Evolutionary conservation across 208 protist genomes (phyloP), one percentile per base, ranked within the genome.

Genomic region (Leishmania major): DNA sequence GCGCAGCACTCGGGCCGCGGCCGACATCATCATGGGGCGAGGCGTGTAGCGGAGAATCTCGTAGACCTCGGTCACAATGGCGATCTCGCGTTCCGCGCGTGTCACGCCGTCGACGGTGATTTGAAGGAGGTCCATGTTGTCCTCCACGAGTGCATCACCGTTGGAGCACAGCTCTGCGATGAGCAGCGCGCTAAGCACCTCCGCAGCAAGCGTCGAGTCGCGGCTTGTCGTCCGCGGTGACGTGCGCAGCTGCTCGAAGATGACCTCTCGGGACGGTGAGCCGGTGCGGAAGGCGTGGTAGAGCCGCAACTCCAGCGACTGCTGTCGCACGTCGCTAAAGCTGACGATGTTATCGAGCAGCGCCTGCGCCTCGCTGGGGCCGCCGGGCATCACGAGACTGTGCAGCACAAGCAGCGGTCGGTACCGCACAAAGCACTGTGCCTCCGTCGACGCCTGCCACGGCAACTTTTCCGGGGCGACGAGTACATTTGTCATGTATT

Each of bases 131-230:
- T 87, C 84, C 45, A 97, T 83, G 83, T 87, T 86, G 75, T 92
- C 81, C 75, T 95, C 90, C 2, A 94, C 72, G 35, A 91, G 89
- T 3, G 83, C 80, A 22, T 79, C 55, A 67, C 84, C 75, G 43
- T 78, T 76, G 55, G 77, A 86, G 83, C 71, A 92, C 35, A 89
- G 73, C 89, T 93, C 91, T n/a, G 94, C 91, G 64, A 94, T 82
- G 57, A 96, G 76, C 13, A 96, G 78, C 59, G 88, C 91, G 79
- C 89, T 94, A 28, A 96, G 47, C 62, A 97, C 83, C 78, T 95
- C 94, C 7, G 92, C 84, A 3, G 88, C 90, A 25, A 91, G 53
- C 13, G 90, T 89, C 8, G 91, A 84, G 79, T 93, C 89, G 43
- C 81, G 76, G 28, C 73, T 78, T 40, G 70, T 82, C 43, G 89